These are phyloP conservation scores for Apiospora phragmitis DNA, from an alignment of 2,329 filamentous ascomycete species.

Conservation along the genomic window DNA sequence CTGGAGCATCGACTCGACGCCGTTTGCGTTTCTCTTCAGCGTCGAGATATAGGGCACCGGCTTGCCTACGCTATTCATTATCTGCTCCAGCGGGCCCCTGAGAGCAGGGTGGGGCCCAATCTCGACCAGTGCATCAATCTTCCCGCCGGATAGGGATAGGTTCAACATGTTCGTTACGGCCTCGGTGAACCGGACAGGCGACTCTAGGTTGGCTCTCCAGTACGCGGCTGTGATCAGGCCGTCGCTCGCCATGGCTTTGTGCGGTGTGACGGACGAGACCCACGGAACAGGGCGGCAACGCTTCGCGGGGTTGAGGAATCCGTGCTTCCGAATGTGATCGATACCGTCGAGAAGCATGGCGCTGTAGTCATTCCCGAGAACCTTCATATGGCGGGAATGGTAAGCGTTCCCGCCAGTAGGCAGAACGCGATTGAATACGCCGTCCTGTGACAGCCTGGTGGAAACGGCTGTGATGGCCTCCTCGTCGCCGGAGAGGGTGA, in stretches of 20 bases:
- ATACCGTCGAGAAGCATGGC: neutral
- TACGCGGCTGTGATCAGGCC: slow-evolving; percentile 9
- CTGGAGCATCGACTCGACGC: neutral
- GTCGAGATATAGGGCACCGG: neutral
- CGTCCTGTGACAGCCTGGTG: slow-evolving; percentile 11
- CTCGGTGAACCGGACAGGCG: slow-evolving; percentile 17
- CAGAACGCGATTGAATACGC: slow-evolving; percentile 24
- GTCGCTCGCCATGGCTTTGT: neutral
- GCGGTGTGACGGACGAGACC: neutral
- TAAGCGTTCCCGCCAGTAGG: slow-evolving; percentile 27
- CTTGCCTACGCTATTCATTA: slow-evolving; percentile 9
- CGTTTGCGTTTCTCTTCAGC: slow-evolving; percentile 10
- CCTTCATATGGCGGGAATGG: slow-evolving; percentile 30
- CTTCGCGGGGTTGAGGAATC: neutral
- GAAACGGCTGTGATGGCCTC: slow-evolving; percentile 18
- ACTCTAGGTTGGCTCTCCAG: slow-evolving; percentile 20
- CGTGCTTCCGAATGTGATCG: neutral
- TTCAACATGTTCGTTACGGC: slow-evolving; percentile 1
- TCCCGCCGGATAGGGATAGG: neutral
- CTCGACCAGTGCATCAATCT: slow-evolving; percentile 13
- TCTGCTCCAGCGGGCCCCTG: slow-evolving; percentile 14
- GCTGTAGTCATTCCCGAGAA: slow-evolving; percentile 14
- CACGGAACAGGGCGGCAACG: neutral
- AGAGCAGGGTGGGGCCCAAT: slow-evolving; percentile 18
- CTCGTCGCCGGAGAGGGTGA: slow-evolving; percentile 29